phyloP scores from a whole-genome alignment of 352 stramenopile genomes.

The Globisporangium polare region DNA sequence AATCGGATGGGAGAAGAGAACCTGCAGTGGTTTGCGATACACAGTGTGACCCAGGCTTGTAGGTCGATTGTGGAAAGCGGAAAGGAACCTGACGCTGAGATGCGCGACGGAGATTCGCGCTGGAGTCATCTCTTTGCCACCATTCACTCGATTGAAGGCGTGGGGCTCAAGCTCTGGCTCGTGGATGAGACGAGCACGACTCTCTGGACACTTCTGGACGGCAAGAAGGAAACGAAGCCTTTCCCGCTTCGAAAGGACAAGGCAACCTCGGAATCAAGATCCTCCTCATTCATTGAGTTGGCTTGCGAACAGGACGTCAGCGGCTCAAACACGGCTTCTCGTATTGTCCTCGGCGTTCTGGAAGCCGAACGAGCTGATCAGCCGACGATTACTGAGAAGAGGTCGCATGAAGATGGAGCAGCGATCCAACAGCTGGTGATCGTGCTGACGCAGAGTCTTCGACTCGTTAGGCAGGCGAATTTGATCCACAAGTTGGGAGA shows the following conservation, averaged over 20 bases:
- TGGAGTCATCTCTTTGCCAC: slow-evolving; percentile 1
- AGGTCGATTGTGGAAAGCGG: neutral
- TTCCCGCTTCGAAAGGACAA: neutral
- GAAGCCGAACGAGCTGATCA: neutral
- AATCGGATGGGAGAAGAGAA: neutral
- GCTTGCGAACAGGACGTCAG: neutral
- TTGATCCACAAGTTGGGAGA: neutral
- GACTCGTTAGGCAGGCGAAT: neutral
- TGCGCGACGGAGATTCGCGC: neutral
- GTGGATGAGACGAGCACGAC: neutral
- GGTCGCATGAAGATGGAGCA: neutral
- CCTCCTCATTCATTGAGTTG: neutral
- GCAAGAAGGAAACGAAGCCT: neutral
- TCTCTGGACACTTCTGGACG: slow-evolving; percentile 4
- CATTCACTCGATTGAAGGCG: neutral
- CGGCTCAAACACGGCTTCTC: neutral
- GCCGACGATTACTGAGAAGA: too few species aligned
- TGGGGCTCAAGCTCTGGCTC: slow-evolving; percentile 3
- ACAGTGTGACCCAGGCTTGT: neutral
- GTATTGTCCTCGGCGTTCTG: neutral
- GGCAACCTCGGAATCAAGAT: neutral
- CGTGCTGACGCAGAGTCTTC: neutral
- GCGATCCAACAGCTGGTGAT: slow-evolving; percentile 1
- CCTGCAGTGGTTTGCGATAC: neutral
- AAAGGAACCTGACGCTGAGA: neutral